Percentiles rank a stretch among this genome's conserved stretches.
Evolutionary conservation across 2,329 filamentous ascomycete genomes (phyloP).

Genomic region (Beauveria bassiana): DNA sequence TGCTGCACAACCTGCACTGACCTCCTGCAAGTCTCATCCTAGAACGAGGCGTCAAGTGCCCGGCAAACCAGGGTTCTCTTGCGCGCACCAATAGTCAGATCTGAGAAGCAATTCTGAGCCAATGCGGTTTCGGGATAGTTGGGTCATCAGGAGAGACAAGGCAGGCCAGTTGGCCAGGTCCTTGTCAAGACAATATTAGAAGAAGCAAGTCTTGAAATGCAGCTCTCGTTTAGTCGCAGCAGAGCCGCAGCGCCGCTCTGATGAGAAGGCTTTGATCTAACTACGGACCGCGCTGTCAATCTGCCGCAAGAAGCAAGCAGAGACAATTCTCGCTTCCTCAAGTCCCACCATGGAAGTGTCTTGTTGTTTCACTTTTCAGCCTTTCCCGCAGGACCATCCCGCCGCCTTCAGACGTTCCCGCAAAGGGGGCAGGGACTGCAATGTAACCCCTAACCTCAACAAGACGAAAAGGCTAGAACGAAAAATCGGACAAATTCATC

Average conservation of each 20-base stretch:
- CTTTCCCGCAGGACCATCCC: not conserved
- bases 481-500: not conserved
- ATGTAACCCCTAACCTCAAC: not conserved
- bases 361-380: not conserved
- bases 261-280: not conserved
- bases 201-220: not conserved
- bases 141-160: no score
- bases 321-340: not conserved
- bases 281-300: no score
- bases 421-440: not conserved
- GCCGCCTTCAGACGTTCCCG: not conserved
- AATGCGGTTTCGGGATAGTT: no score
- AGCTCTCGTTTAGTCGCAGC: not conserved
- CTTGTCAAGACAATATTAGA: not conserved
- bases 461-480: not conserved
- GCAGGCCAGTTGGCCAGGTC: not conserved
- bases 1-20: not conserved
- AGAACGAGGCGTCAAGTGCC: not conserved
- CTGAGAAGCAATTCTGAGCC: no score
- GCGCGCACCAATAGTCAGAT: not conserved
- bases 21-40: conserved; percentile 9
- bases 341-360: not conserved
- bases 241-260: conserved; percentile 5
- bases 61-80: not conserved
- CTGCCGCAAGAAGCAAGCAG: conserved; percentile 1